Conservation (phyloP, 2,329 filamentous ascomycete genomes). For the Septoria petroselini region DNA sequence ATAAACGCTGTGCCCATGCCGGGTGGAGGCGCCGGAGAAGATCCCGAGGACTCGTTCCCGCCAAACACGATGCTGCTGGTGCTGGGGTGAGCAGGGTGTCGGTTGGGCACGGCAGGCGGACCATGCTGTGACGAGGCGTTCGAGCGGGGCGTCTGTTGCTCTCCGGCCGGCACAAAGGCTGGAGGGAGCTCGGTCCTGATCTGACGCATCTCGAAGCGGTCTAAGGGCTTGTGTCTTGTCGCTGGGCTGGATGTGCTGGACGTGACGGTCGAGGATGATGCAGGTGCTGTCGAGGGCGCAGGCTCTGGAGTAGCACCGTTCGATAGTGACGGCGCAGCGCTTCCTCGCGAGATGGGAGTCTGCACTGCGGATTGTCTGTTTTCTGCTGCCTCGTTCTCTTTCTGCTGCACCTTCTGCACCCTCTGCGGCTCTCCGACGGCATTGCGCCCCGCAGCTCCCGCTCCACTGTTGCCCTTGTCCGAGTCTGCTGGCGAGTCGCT, state of each 20-base stretch:
- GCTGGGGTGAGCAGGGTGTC: slow-evolving; percentile 30
- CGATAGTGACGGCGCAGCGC: slow-evolving; percentile 20
- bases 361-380: slow-evolving; percentile 6
- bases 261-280: slow-evolving; percentile 8
- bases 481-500: slow-evolving; percentile 7
- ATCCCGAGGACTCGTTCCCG: slow-evolving; percentile 38
- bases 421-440: background rate
- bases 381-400: background rate
- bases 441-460: background rate
- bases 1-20: slow-evolving; percentile 27
- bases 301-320: slow-evolving; percentile 21
- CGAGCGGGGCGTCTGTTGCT: slow-evolving; percentile 29
- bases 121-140: slow-evolving; percentile 22
- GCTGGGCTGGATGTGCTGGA: slow-evolving; percentile 18
- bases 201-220: slow-evolving; percentile 30
- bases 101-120: slow-evolving; percentile 18
- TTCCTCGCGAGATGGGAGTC: slow-evolving; percentile 24
- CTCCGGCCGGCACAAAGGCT: slow-evolving; percentile 33
- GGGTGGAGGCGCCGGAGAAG: slow-evolving; percentile 39
- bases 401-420: background rate
- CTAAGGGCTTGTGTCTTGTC: slow-evolving; percentile 22
- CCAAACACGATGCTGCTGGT: slow-evolving; percentile 40
- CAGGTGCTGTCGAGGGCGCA: background rate
- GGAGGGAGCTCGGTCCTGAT: slow-evolving; percentile 35
- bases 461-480: slow-evolving; percentile 11